Base-by-base conservation (phyloP, 2,329 filamentous ascomycete species). In the Aplosporella prunicola region DNA sequence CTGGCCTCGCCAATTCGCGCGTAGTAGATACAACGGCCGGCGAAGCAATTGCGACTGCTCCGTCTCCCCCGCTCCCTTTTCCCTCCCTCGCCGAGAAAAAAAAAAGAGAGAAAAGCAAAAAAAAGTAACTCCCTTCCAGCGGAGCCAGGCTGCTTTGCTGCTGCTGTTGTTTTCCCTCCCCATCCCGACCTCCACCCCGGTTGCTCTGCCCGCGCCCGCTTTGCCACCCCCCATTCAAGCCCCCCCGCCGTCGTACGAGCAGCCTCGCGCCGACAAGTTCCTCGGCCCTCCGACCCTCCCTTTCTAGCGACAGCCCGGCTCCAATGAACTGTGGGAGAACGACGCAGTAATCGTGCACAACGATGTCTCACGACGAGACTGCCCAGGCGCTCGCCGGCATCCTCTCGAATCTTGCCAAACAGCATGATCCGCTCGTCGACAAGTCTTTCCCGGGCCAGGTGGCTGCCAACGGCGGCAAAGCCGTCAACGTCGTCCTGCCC, bases 401-500 rank as follows among this genome's bases (percentile, higher is more conserved):
- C 48, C 53, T 69, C 42, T 61, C 63, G 46, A 68, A 64, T 50
- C 63, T 70, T 47, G 67, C 65, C 30, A 66, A 67, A 47, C 60
- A 64, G 39, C 60, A 67, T 48, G 57, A 63, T 36, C 62, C 64
- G 4, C 38, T 52, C 32, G 52, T 60, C 46, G 60, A 67, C 44
- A 51, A 56, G 43, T 62, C 63, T 13, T 68, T 68, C 49, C 54
- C 57, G 29, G 62, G 61, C 36, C 57, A 63, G 31, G 57, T 64
- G 39, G 62, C 61, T 33, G 56, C 62, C 28, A 76, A 78, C 62
- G 69, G 70, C 47, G 53, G 59, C 35, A 66, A 68, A 45, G 51
- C 60, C 22, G 62, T 65, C 45, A 67, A 72, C 47, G 70, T 89
- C 53, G 73, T 72, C 45, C 72, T 96, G 16, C 88, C 89, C 10